Evolutionary conservation across 1,284 basidiomycete species (phyloP), one percentile per base, ranked within the genome.

Genomic region (Ganoderma boninense): DNA sequence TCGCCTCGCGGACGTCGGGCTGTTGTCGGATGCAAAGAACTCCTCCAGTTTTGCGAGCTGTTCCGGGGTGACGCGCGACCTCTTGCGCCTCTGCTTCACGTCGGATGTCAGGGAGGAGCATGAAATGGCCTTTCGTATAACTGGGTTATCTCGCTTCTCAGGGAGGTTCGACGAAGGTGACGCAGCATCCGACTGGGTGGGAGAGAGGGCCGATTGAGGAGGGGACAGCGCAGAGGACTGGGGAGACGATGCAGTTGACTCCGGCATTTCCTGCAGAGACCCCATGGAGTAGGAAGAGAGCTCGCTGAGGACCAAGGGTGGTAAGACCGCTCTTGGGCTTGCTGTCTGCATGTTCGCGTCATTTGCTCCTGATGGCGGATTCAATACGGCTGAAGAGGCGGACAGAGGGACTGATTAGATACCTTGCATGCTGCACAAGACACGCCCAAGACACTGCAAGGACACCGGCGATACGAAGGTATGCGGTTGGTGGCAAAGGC

Each of bases 31-130:
- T 20, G 87, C 80, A 77, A 95, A 95, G 74, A 90, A 88, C 4
- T 84, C 86, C 76, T 95, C 93, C 43, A 95, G 83, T 70, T 92
- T 89, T 1, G 86, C 84, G 18, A 94, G 87, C 74, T 95, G 93
- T 67, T 92, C 91, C 44, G 91, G 90, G 1, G 90, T 94, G 56
- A 94, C 92, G 20, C 93, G 88, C 16, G 89, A 91, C 44, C 93
- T 87, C 78, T 94, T 95, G 68, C 90, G 87, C 80, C 92, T 93
- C 78, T 92, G 90, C 75, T 83, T 86, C 29, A 44, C 73, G 13
- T 56, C 68, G 7, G 66, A 59, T 35, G 60, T 42, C 14, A 74
- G 63, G 16, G 73, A 64, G 4, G 68, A 69, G 42, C 74, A 73
- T 14, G 69, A 75, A 67, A 74, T 73, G 62, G 66, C 76, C 62